Evolutionary conservation across 345 rosid species (phyloP).

Genomic region (Lepidium africanum): DNA sequence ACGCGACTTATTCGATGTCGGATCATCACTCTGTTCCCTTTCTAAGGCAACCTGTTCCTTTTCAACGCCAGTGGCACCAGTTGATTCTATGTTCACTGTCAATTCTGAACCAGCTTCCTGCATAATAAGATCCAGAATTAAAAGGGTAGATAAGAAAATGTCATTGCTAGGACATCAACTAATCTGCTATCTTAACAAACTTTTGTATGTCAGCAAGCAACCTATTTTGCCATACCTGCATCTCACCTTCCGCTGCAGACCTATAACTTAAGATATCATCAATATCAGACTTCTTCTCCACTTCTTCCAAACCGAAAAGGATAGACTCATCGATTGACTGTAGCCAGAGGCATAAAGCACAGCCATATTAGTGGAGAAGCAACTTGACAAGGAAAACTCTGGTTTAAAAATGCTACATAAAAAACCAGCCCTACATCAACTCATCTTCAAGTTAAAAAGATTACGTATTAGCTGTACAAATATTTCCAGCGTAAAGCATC

Average conservation of each 20-base stretch:
- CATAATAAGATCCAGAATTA: neutral
- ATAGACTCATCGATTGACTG: conserved; percentile 61
- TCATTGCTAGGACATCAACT: neutral
- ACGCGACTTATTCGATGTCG: conserved; percentile 46
- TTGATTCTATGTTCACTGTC: conserved; percentile 25
- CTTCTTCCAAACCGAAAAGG: conserved; percentile 69
- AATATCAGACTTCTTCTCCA: conserved; percentile 80
- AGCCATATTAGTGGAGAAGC: conserved; percentile 17
- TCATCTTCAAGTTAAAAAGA: conserved; percentile 1
- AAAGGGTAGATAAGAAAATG: conserved; percentile 1
- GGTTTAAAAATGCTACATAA: neutral
- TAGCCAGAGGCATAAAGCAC: conserved; percentile 22
- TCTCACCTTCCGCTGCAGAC: conserved; percentile 73
- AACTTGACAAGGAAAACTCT: neutral
- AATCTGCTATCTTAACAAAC: neutral
- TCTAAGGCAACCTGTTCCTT: conserved; percentile 44
- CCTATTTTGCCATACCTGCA: conserved; percentile 57
- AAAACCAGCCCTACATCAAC: neutral
- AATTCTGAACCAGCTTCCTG: conserved; percentile 51
- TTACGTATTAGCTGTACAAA: neutral
- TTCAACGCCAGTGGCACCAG: conserved; percentile 30
- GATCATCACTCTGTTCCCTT: conserved; percentile 54
- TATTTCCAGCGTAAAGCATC: neutral
- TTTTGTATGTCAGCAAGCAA: conserved; percentile 1
- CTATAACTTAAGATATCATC: conserved; percentile 82